phyloP scores from a whole-genome alignment of 2,329 filamentous ascomycete genomes.

The Capronia epimyces region DNA sequence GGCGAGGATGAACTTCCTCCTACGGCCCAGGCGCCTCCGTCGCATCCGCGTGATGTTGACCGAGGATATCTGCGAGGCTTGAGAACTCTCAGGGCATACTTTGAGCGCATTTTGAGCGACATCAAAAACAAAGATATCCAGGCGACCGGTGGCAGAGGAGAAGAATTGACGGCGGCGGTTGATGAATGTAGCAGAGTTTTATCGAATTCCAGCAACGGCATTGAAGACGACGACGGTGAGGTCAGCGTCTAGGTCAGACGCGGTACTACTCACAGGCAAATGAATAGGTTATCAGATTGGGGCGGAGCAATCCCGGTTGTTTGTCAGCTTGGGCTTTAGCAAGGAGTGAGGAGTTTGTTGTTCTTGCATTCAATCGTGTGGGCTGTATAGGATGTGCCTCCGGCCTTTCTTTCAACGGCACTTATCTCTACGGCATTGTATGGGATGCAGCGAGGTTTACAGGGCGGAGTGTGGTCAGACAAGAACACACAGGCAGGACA shows the following conservation, averaged over 20 bases:
- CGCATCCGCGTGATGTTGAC: conserved; percentile 74
- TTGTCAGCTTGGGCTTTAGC: conserved; percentile 13
- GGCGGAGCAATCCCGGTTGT: conserved; percentile 18
- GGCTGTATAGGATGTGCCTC: background rate
- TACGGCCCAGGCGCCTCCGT: conserved; percentile 67
- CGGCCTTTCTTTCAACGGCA: too few species aligned
- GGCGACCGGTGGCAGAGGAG: conserved; percentile 38
- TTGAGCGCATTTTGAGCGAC: conserved; percentile 79
- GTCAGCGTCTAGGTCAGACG: conserved; percentile 19
- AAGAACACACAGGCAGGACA: too few species aligned
- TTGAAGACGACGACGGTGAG: conserved; percentile 22
- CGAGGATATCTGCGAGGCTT: conserved; percentile 84
- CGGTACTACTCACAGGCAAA: background rate
- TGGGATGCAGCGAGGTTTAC: too few species aligned
- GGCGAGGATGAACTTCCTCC: conserved; percentile 64
- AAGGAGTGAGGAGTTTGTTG: conserved; percentile 22
- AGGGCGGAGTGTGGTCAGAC: too few species aligned
- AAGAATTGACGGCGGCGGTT: conserved; percentile 31
- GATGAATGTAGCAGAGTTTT: conserved; percentile 7
- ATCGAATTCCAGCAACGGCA: conserved; percentile 4
- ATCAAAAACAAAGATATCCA: conserved; percentile 47
- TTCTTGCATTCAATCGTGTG: background rate
- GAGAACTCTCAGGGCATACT: conserved; percentile 72
- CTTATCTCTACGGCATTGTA: too few species aligned
- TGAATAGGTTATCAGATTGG: conserved; percentile 7